These are phyloP conservation scores for Boletus tomentosulus DNA, from an alignment of 768 basidiomycete genomes.

Conservation along the genomic window DNA sequence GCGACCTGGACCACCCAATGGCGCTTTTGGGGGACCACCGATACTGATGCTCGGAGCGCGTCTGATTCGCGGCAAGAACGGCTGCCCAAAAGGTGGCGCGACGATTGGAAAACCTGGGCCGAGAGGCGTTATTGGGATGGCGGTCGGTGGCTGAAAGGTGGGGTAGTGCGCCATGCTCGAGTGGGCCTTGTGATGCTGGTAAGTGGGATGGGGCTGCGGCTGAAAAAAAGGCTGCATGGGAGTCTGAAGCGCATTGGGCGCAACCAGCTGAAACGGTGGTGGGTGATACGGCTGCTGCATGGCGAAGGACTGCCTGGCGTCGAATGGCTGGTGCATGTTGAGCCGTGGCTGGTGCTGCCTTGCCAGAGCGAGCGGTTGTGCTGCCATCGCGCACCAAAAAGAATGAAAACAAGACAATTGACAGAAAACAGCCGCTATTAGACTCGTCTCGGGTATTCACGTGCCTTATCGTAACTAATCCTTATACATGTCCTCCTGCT, in stretches of 20 bases:
- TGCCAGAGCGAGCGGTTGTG: slow-evolving; percentile 29
- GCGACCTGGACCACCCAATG: slow-evolving; percentile 72
- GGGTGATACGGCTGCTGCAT: too few relatives aligned
- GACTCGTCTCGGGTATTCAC: slow-evolving; percentile 5
- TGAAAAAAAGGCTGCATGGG: slow-evolving; percentile 71
- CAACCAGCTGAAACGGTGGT: too few relatives aligned
- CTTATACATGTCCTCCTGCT: slow-evolving; percentile 43
- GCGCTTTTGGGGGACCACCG: slow-evolving; percentile 86
- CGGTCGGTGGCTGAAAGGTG: slow-evolving; percentile 52
- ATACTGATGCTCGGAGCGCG: slow-evolving; percentile 65
- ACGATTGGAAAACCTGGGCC: slow-evolving; percentile 54
- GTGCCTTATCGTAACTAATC: slow-evolving; percentile 26
- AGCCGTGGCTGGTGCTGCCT: slow-evolving; percentile 47
- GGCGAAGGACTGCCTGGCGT: too few relatives aligned
- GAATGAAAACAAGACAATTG: background rate
- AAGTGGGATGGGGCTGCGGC: slow-evolving; percentile 45
- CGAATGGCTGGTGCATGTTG: slow-evolving; percentile 35
- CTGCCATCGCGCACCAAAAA: slow-evolving; percentile 18
- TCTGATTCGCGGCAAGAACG: slow-evolving; percentile 58
- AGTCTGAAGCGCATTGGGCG: slow-evolving; percentile 45
- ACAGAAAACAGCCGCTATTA: slow-evolving; percentile 6
- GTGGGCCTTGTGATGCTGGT: slow-evolving; percentile 47
- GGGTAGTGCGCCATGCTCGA: slow-evolving; percentile 65
- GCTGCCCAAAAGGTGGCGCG: slow-evolving; percentile 41
- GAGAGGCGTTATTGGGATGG: slow-evolving; percentile 59